Base-by-base conservation (phyloP, 495 filamentous ascomycete genomes). In the Niebla homalea region DNA sequence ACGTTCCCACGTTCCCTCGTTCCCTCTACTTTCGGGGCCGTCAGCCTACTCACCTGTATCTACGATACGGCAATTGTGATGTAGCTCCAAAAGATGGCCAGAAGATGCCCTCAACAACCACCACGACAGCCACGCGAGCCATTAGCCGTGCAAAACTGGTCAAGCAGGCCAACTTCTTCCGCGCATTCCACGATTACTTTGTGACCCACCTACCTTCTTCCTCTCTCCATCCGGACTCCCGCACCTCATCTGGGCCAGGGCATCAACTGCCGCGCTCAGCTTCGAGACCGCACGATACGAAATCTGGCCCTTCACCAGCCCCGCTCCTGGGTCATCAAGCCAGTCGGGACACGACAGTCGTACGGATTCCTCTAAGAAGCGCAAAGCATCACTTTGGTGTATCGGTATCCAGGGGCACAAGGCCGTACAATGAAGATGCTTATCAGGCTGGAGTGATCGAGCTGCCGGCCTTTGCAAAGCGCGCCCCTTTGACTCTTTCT, bases 301-400 rank as follows among this genome's bases (percentile, higher is more conserved):
- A 58, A 5, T 49, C 75, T 60, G 52, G 77, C 60, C 54, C 72
- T 14, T 77, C 81, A 10, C 80, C 78, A 11, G 69, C 76, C 7
- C 68, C 75, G 21, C 60, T 79, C 59, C 72, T 77, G 35, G 71
- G 70, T 38, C 15, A 26, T 18, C 45, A 48, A 15, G 53, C 57
- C 11, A 67, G 66, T 25, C 80, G 88, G 35, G 89, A 94, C 56
- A 81, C 88, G 29, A 95, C 90, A 0, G 89, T 97, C n/a, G 92
- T 98, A 19, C 87, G 92, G n/a, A 97, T 98, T 55, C 92, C 92
- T 0, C 69, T 98, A 19, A 81, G 81, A 51, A 90, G 81, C 58
- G 92, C 92, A 38, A 98, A 97, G 59, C 90, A 97, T 60, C 92
- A 98, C 63, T 98, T 89, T 57, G 92, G 92, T 19, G 84, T 76